Evolutionary conservation across 192 early-diverging fungal species (phyloP).

Genomic region (Thamnidium elegans): DNA sequence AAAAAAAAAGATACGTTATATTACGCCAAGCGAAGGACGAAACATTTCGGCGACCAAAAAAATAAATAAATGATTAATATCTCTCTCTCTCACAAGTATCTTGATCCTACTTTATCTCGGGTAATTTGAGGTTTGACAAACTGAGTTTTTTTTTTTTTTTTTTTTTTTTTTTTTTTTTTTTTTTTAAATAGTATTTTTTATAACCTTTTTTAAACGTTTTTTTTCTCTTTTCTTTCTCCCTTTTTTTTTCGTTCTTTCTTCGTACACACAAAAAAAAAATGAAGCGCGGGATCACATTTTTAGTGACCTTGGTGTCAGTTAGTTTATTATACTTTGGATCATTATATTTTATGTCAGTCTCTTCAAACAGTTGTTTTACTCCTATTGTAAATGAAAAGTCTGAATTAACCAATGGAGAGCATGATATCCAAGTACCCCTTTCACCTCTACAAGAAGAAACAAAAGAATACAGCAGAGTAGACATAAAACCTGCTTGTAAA

Average conservation of each 20-base stretch:
- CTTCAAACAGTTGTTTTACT: background rate
- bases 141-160: background rate
- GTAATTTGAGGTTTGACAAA: no score
- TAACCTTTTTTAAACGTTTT: background rate
- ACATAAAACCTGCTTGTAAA: background rate
- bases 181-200: no score
- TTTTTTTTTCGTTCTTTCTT: background rate
- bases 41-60: no score
- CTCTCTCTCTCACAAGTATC: no score
- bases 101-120: no score
- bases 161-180: background rate
- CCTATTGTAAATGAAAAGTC: background rate
- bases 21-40: no score
- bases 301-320: background rate
- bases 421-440: no score
- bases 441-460: no score
- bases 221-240: background rate
- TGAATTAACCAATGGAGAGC: background rate
- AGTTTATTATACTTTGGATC: slow-evolving; percentile 12
- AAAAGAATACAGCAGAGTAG: background rate
- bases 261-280: background rate
- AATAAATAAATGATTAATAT: no score
- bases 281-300: slow-evolving; percentile 5
- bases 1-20: no score
- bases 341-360: slow-evolving; percentile 9